Base-by-base conservation (phyloP, 345 rosid species). In the Ricinus communis region DNA sequence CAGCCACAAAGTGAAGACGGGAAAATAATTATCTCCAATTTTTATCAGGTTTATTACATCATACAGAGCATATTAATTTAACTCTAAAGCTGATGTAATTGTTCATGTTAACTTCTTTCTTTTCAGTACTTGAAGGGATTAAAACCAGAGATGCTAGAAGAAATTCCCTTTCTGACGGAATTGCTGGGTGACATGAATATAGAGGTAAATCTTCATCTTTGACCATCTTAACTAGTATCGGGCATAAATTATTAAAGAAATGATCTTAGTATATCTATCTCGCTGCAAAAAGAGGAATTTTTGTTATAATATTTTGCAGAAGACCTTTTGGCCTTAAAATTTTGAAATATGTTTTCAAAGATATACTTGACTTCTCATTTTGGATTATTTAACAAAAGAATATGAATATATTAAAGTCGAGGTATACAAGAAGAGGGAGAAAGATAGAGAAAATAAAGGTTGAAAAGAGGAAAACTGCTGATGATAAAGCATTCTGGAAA, bases 1-100 rank as follows among this genome's bases (percentile, higher is more conserved):
- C 88, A 85, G 68, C 87, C 88, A 72, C 80, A 84, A 6, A 82
- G 80, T 22, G 80, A 79, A 59, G 97, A 94, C 61, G 87, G 92
- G 74, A 88, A 82, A 84, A 86, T 40, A 61, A 90, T 91, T 66
- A 78, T 90, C 45, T 56, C 84, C 76, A 91, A 85, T 80, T 85
- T 88, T 68, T 52, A 82, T 76, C 78, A 83, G 92, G 96, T 89
- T 62, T 30, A 21, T 22, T 19, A 30, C 11, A 19, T 12, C 62
- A 49, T 0, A 24, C 15, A 19, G 10, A 4, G 25, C 58, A 10
- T 19, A 16, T 14, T 18, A 27, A 54, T 19, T 30, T 18, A 30
- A 28, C 41, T 47, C 57, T 36, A 18, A 50, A 6, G 47, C 25
- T 63, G 30, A 65, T 31, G 5, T 64, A 22, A 40, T 57, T 61